Evolutionary conservation across 768 basidiomycete genomes (phyloP).

Genomic region (Termitomyces sp.): DNA sequence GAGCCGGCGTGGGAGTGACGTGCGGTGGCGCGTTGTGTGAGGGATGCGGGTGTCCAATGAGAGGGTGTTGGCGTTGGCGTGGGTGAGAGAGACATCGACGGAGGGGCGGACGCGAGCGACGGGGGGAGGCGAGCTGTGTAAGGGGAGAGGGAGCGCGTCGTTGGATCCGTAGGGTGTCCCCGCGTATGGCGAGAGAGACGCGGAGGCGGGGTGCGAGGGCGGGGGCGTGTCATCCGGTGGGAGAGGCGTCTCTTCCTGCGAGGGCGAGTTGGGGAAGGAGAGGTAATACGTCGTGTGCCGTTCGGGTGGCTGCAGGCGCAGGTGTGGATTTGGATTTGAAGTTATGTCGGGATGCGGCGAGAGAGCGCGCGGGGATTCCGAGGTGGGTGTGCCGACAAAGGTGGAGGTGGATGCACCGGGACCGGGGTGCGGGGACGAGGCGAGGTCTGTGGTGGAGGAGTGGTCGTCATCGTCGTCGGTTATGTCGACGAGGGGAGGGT

Average conservation of each 20-base stretch:
- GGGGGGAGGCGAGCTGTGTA: background rate
- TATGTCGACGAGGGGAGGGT: background rate
- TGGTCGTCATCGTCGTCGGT: background rate
- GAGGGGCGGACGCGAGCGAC: background rate
- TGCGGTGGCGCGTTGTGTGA: background rate
- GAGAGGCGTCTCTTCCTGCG: background rate
- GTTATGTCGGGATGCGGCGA: too few relatives aligned
- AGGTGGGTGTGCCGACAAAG: background rate
- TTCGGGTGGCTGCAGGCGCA: background rate
- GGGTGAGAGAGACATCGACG: background rate
- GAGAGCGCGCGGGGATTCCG: background rate
- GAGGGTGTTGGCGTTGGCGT: background rate
- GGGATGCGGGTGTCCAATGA: background rate
- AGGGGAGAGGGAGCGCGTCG: background rate
- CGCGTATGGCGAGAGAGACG: background rate
- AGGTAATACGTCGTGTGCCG: slow-evolving; percentile 17
- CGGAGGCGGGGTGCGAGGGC: background rate
- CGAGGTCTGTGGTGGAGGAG: background rate
- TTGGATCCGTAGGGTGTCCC: background rate
- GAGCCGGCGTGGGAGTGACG: slow-evolving; percentile 15
- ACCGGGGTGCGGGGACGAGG: background rate
- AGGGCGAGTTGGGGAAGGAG: slow-evolving; percentile 19
- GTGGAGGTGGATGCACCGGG: slow-evolving; percentile 3
- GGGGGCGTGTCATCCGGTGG: slow-evolving; percentile 1
- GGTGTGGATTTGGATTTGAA: too few relatives aligned